Evolutionary conservation across 192 early-diverging fungal species (phyloP).

Genomic region (Coemansia sp.): DNA sequence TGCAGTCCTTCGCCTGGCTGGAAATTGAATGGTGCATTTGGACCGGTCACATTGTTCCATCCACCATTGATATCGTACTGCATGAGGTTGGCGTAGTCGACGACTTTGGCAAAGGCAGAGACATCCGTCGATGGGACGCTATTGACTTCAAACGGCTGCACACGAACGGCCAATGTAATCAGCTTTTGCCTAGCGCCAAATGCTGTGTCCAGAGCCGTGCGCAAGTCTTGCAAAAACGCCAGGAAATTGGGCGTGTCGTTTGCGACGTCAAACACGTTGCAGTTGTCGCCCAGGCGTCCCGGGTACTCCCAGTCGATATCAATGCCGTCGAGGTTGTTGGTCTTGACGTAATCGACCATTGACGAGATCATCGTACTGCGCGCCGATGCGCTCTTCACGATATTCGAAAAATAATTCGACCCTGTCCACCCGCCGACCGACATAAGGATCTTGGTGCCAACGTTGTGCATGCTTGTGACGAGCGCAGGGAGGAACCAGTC

Average conservation of each 20-base stretch:
- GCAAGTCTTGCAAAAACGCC: conserved; percentile 59
- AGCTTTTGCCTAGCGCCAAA: conserved; percentile 50
- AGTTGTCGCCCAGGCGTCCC: conserved; percentile 44
- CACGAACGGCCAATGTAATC: conserved; percentile 64
- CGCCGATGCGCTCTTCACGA: conserved; percentile 26
- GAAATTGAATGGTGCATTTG: conserved; percentile 59
- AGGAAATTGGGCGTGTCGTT: conserved; percentile 69
- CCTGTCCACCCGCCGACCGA: conserved; percentile 72
- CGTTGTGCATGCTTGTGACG: conserved; percentile 53
- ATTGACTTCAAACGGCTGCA: conserved; percentile 57
- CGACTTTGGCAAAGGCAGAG: conserved; percentile 57
- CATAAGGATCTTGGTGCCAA: conserved; percentile 58
- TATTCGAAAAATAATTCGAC: conserved; percentile 49
- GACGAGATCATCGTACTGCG: conserved; percentile 49
- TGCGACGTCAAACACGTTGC: conserved; percentile 44
- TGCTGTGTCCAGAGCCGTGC: conserved; percentile 5
- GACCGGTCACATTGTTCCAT: conserved; percentile 57
- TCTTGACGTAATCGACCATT: conserved; percentile 42
- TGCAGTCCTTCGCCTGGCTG: conserved; percentile 31
- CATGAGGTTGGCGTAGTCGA: conserved; percentile 71
- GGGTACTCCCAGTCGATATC: conserved; percentile 81
- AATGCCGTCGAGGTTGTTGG: conserved; percentile 59
- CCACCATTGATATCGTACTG: conserved; percentile 62
- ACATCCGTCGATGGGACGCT: conserved; percentile 53
- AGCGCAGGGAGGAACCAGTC: conserved; percentile 40